These are phyloP conservation scores for Microdochium nivale DNA, from an alignment of 2,329 filamentous ascomycete genomes.

Conservation along the genomic window DNA sequence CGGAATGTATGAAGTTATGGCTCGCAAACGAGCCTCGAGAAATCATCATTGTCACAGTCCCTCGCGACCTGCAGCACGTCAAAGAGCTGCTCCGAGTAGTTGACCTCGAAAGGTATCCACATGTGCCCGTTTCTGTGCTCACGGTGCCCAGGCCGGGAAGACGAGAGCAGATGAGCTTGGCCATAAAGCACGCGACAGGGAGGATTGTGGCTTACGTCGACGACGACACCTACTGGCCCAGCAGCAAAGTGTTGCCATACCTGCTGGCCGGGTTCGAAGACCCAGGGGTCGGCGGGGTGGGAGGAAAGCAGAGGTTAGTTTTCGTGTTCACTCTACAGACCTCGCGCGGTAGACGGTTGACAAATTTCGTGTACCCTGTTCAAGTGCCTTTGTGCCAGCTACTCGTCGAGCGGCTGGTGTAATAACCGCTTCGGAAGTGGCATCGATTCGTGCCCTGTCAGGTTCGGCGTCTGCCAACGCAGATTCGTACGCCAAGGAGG, in stretches of 20 bases:
- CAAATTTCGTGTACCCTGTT: constrained; percentile 4
- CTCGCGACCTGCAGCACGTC: neutral
- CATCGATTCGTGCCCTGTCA: constrained; percentile 14
- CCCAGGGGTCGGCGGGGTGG: constrained; percentile 11
- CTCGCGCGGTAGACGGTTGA: neutral
- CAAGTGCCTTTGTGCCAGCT: constrained; percentile 10
- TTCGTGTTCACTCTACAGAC: neutral
- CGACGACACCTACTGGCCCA: constrained; percentile 17
- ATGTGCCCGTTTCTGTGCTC: constrained; percentile 6
- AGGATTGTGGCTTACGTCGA: constrained; percentile 16
- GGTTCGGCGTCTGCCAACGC: constrained; percentile 9
- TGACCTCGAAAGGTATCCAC: neutral
- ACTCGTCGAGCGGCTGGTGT: constrained; percentile 8
- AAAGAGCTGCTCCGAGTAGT: neutral
- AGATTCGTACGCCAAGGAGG: constrained; percentile 11
- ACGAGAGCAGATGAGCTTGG: constrained; percentile 13
- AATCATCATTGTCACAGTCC: constrained; percentile 18
- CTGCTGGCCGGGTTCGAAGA: constrained; percentile 17
- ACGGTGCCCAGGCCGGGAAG: constrained; percentile 13
- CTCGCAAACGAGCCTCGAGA: constrained; percentile 13
- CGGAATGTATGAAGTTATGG: constrained; percentile 11
- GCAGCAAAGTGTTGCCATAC: constrained; percentile 5
- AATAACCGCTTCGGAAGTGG: constrained; percentile 18
- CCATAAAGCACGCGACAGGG: constrained; percentile 11
- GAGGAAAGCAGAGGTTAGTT: constrained; percentile 4